These are phyloP conservation scores for Paramyrothecium roridum DNA, from an alignment of 2,329 filamentous ascomycete species.

Conservation along the genomic window DNA sequence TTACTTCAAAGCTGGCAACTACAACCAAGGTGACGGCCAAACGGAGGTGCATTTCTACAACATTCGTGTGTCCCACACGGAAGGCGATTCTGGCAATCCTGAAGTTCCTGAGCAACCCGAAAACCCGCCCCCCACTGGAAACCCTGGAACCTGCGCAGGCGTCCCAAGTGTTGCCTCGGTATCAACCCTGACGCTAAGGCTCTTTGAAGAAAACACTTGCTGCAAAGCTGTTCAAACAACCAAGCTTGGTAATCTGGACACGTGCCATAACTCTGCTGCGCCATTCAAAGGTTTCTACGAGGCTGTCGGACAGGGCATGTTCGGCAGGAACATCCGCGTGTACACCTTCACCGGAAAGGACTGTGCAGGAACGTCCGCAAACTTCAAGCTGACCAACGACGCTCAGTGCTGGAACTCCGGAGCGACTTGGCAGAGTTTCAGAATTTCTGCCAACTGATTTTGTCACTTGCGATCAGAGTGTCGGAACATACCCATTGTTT, in stretches of 20 bases:
- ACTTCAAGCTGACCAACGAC: slow-evolving; percentile 2
- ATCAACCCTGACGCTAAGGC: not conserved
- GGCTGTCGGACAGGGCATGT: not conserved
- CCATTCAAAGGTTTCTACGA: not conserved
- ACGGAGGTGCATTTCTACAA: slow-evolving; percentile 19
- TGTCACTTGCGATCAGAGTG: too few species aligned
- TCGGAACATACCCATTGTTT: too few species aligned
- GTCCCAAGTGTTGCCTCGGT: not conserved
- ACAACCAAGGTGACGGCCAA: slow-evolving; percentile 26
- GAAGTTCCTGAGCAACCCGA: not conserved
- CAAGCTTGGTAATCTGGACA: slow-evolving; percentile 1
- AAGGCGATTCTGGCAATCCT: not conserved
- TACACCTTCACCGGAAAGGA: not conserved
- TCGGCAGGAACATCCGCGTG: not conserved
- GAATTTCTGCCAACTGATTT: not conserved
- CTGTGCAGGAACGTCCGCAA: not conserved
- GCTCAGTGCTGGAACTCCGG: not conserved
- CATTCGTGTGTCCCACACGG: slow-evolving; percentile 12
- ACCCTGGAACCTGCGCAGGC: not conserved
- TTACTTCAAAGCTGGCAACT: slow-evolving; percentile 36
- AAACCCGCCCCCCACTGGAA: not conserved
- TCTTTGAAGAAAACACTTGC: slow-evolving; percentile 1
- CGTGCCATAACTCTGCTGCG: not conserved
- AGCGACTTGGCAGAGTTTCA: slow-evolving; percentile 2
- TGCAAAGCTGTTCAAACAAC: slow-evolving; percentile 1